Conservation (phyloP, 2,329 filamentous ascomycete genomes). For the Fusarium sororula region DNA sequence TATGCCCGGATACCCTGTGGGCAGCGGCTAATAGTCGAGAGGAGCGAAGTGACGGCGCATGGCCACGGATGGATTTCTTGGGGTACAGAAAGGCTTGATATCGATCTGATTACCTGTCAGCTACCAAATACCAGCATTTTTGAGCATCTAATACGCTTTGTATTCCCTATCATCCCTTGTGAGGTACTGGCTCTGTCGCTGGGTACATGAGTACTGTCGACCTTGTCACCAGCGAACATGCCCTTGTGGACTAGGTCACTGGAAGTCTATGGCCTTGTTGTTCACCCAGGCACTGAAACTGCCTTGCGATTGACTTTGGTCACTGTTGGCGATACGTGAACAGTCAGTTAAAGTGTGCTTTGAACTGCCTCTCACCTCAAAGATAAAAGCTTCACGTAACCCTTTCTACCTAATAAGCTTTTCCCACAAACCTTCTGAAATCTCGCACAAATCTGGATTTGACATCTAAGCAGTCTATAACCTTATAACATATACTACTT, state of each 20-base stretch:
- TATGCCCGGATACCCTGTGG: conserved; percentile 41
- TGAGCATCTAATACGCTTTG: neutral
- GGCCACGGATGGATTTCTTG: conserved; percentile 26
- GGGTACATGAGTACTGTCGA: neutral
- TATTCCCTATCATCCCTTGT: neutral
- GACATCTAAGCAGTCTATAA: neutral
- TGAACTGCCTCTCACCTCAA: neutral
- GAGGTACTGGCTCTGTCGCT: neutral
- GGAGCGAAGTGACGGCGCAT: conserved; percentile 23
- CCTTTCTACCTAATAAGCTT: neutral
- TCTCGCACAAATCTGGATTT: neutral
- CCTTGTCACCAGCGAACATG: neutral
- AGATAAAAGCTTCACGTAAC: neutral
- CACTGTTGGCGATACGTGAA: neutral
- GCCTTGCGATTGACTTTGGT: neutral
- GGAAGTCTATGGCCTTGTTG: neutral
- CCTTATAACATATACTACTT: neutral
- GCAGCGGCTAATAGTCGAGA: conserved; percentile 41
- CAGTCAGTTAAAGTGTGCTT: neutral
- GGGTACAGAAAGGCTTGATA: conserved; percentile 21
- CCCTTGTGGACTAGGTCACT: neutral
- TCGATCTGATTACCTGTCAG: conserved; percentile 31
- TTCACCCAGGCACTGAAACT: neutral
- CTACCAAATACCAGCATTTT: conserved; percentile 17
- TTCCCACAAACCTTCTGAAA: neutral